phyloP scores from a whole-genome alignment of 805 yeast species.

The Wickerhamiella azyma region DNA sequence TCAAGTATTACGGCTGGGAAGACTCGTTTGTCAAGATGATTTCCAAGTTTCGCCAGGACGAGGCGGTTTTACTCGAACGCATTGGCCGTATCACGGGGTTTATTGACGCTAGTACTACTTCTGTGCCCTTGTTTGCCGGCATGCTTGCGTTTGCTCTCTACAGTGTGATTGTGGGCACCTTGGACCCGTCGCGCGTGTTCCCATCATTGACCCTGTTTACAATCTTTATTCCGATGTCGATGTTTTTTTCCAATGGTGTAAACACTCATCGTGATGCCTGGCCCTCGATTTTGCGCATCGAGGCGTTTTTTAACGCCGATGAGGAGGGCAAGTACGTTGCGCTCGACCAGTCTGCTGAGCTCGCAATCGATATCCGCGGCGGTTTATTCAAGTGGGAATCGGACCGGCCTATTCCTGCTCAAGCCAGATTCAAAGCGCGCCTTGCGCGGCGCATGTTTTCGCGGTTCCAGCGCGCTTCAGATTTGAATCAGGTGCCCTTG shows the following conservation, averaged over 20 bases:
- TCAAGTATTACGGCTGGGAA: constrained; percentile 90
- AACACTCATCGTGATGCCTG: constrained; percentile 29
- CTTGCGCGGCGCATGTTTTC: neutral
- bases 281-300: constrained; percentile 21
- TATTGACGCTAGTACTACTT: constrained; percentile 49
- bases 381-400: constrained; percentile 60
- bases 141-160: constrained; percentile 41
- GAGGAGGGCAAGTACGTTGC: constrained; percentile 27
- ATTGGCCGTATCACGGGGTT: constrained; percentile 55
- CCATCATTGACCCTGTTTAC: constrained; percentile 61
- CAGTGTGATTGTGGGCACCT: constrained; percentile 31
- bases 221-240: constrained; percentile 51
- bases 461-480: neutral
- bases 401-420: constrained; percentile 12
- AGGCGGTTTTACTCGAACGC: constrained; percentile 44
- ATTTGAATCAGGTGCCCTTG: neutral
- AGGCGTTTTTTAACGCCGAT: constrained; percentile 24
- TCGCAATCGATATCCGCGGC: constrained; percentile 37
- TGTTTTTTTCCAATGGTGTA: constrained; percentile 40
- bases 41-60: constrained; percentile 42
- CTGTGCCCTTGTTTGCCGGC: constrained; percentile 59
- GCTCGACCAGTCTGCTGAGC: constrained; percentile 20
- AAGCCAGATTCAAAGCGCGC: neutral
- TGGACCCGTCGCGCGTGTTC: constrained; percentile 50
- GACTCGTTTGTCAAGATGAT: constrained; percentile 52